Evolutionary conservation across 139 green algal genomes (phyloP).

Genomic region (Chara braunii): DNA sequence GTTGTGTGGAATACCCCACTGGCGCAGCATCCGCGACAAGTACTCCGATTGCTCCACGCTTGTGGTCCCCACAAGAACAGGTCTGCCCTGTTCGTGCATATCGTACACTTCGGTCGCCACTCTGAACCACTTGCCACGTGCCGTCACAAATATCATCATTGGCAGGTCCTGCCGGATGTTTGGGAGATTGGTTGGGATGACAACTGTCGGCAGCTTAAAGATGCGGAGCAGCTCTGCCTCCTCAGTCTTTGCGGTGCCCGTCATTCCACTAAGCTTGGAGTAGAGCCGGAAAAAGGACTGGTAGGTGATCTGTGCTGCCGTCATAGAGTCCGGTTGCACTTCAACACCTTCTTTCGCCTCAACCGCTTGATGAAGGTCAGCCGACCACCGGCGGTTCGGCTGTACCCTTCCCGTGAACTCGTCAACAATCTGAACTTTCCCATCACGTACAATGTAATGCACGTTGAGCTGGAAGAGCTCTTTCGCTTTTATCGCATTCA

Average conservation of each 20-base stretch:
- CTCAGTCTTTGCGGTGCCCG: conserved; percentile 42
- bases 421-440: conserved; percentile 59
- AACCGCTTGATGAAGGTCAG: conserved; percentile 64
- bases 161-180: conserved; percentile 50
- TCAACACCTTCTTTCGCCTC: conserved; percentile 64
- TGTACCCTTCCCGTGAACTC: conserved; percentile 37
- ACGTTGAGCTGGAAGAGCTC: conserved; percentile 47
- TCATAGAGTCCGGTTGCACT: conserved; percentile 33
- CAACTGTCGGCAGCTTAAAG: conserved; percentile 60
- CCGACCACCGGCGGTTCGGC: conserved; percentile 47
- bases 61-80: conserved; percentile 83
- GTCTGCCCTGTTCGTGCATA: conserved; percentile 42
- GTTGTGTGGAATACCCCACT: conserved; percentile 53
- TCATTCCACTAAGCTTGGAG: conserved; percentile 64
- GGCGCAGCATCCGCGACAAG: conserved; percentile 44
- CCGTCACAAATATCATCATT: conserved; percentile 12
- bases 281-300: conserved; percentile 64
- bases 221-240: conserved; percentile 51
- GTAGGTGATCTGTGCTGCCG: conserved; percentile 53
- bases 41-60: conserved; percentile 56
- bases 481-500: conserved; percentile 49
- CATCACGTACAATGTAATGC: conserved; percentile 60
- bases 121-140: conserved; percentile 37
- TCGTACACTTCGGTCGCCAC: conserved; percentile 35
- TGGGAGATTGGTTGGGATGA: conserved; percentile 73